phyloP scores from a whole-genome alignment of 257 asterid species.

The Nicotiana paniculata region DNA sequence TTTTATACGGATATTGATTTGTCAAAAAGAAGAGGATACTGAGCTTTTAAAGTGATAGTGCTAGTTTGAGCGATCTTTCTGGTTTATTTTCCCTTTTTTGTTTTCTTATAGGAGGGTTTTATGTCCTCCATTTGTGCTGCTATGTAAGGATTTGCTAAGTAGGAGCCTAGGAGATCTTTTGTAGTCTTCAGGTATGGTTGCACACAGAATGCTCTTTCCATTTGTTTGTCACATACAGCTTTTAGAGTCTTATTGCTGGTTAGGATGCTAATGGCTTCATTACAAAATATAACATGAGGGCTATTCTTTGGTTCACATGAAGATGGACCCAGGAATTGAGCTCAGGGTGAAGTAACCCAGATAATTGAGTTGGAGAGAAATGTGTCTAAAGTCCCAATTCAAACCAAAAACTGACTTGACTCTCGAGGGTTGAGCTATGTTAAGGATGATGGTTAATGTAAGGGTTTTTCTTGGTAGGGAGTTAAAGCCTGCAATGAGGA shows the following conservation, averaged over 20 bases:
- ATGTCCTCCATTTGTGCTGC: neutral
- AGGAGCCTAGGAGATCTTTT: neutral
- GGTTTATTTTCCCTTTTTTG: neutral
- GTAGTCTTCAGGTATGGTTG: neutral
- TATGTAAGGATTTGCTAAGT: neutral
- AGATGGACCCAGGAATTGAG: neutral
- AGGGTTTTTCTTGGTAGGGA: neutral
- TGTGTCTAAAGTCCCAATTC: neutral
- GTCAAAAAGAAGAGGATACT: neutral
- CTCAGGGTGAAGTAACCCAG: neutral
- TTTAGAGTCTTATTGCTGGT: neutral
- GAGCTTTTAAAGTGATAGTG: neutral
- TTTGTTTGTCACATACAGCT: neutral
- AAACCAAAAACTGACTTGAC: neutral
- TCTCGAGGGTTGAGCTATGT: neutral
- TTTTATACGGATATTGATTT: neutral
- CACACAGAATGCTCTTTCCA: neutral
- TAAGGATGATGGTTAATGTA: neutral
- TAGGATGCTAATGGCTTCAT: slow-evolving; percentile 2
- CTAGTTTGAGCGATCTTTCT: neutral
- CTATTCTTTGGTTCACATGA: slow-evolving; percentile 1
- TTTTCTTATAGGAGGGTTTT: neutral
- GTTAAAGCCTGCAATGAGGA: neutral
- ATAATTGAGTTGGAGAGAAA: neutral
- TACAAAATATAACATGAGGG: neutral